Base-by-base conservation (phyloP, 306 rosid species). In the Trichosanthes truncata region DNA sequence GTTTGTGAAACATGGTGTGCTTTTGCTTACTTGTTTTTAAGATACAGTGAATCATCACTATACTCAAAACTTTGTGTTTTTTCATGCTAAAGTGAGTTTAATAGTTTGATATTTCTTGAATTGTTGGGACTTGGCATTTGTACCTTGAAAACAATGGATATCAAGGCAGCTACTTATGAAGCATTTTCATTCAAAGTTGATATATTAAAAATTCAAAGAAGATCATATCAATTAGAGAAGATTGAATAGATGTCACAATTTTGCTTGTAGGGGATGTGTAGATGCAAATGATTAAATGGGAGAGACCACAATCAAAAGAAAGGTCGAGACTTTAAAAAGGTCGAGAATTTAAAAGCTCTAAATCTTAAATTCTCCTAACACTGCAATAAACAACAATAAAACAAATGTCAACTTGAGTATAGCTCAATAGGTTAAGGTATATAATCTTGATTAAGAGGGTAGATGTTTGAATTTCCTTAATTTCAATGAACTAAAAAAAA, bases 1-100 rank as follows among this genome's bases (percentile, higher is more conserved):
- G 77, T 72, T 43, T 72, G 59, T 72, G 77, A 45, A 72, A 72
- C 57, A 14, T 72, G 40, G 38, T 45, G 77, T 46, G 57, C 23
- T 72, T 72, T 46, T 72, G 77, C 57, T 72, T 46, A 71, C 38
- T 46, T 71, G 36, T 45, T 71, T 23, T 45, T 5, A 23, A 43
- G 38, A 45, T 43, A 33, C 36, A n/a, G n/a, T 43, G 10, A 38
- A 18, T 67, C 49, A 38, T 67, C 33, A 40, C 51, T 38, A 68
- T 38, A 66, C 46, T 36, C 46, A 8, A 65, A 65, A 36, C 46
- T 11, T 15, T 33, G 38, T 62, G 12, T 7, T 33, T 62, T 62
- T 63, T 63, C 18, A 18, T 66, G 73, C 29, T 66, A 3, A 8
- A 66, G 48, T 3, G 73, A 66, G 13, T 35, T 36, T 4, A 36